Evolutionary conservation across 2,329 filamentous ascomycete genomes (phyloP), one percentile per base, ranked within the genome.

Genomic region (Aureobasidium sp.): DNA sequence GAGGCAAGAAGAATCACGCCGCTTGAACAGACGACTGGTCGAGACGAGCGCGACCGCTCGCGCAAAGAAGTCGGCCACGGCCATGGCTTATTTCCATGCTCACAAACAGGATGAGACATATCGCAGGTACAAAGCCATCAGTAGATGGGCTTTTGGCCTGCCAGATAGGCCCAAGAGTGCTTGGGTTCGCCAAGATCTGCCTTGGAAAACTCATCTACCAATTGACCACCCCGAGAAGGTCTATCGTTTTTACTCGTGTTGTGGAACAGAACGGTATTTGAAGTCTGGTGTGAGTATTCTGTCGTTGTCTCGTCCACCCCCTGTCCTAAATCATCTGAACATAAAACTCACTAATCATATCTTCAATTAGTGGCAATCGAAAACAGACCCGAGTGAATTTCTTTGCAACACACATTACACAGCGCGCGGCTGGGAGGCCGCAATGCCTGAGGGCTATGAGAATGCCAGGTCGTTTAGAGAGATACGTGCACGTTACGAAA

Each of bases 381-480:
- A n/a, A 7, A 15, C 29, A 27, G n/a, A 45, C 9, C 40, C 42
- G 29, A 20, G n/a, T 29, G 9, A 9, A 9, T 25, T 45, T 11
- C 7, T 47, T 20, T 59, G 55, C 25, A 10, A 47, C 18, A 31
- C 13, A 27, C 27, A 31, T 15, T 58, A 31, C 20, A 15, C 20
- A 29, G 25, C n/a, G 6, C 38, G 38, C 23, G 55, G 36, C 29
- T 59, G 55, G 40, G 10, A 27, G 7, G 27, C 23, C 16, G 20
- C 15, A 9, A 58, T 59, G 55, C 55, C 55, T 25, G 29, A 59
- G 36, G 55, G 55, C 42, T 59, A 47, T 15, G 55, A 47, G n/a
- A 29, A 59, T 23, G 20, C 25, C 29, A 33, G 40, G 13, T 23
- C 55, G 20, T 11, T 33, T 5, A 20, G 4, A 15, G 42, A 20